These are phyloP conservation scores for Sclerotinia spermophila DNA, from an alignment of 2,329 filamentous ascomycete species.

Conservation along the genomic window DNA sequence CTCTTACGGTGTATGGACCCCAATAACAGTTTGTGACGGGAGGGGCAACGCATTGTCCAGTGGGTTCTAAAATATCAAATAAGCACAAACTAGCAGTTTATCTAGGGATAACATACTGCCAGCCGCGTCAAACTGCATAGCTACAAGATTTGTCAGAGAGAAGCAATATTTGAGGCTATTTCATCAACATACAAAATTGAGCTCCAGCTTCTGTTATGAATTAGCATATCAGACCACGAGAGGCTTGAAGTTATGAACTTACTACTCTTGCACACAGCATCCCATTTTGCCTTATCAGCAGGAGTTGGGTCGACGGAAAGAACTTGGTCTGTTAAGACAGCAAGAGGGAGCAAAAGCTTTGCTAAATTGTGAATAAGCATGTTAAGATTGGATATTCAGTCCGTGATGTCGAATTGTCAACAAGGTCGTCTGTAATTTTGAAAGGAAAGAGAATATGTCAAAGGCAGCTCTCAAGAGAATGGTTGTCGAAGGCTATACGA, in stretches of 20 bases:
- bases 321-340: not conserved
- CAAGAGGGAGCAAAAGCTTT: constrained; percentile 3
- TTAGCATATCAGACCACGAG: not conserved
- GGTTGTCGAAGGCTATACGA: constrained; percentile 3
- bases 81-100: not conserved
- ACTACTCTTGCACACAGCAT: constrained; percentile 11
- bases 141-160: not conserved
- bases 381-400: not conserved
- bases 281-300: constrained; percentile 9
- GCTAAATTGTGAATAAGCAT: not conserved
- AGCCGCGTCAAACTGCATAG: constrained; percentile 3
- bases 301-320: constrained; percentile 8
- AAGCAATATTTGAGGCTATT: not conserved
- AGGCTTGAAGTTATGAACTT: not conserved
- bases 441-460: not conserved
- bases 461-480: constrained; percentile 2
- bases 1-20: constrained; percentile 10
- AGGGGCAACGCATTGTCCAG: constrained; percentile 6
- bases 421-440: not conserved
- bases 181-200: constrained; percentile 1
- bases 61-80: not conserved
- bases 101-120: not conserved
- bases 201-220: not conserved
- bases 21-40: constrained; percentile 8
- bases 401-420: not conserved